phyloP scores from a whole-genome alignment of 2,329 filamentous ascomycete genomes.

The Xylariaceae sp. region DNA sequence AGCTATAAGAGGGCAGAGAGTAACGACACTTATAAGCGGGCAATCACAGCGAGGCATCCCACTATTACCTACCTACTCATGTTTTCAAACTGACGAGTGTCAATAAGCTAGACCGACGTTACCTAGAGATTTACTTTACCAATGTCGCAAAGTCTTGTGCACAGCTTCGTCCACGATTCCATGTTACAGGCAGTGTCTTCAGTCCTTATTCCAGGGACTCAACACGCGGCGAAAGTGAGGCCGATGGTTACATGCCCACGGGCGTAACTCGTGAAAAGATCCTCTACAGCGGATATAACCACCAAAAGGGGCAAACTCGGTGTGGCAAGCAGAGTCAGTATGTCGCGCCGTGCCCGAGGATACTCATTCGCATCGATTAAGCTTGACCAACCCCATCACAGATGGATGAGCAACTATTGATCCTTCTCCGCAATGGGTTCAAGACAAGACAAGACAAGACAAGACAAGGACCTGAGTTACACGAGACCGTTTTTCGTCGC shows the following conservation, averaged over 20 bases:
- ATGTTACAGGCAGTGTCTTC: slow-evolving; percentile 1
- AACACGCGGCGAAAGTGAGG: not conserved
- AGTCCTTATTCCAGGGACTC: not conserved
- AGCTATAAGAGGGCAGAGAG: not conserved
- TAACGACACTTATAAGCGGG: slow-evolving; percentile 5
- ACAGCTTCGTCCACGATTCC: not conserved
- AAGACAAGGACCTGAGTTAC: not conserved
- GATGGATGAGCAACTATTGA: not conserved
- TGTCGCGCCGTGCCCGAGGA: not conserved
- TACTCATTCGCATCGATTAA: not conserved
- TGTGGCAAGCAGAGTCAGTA: not conserved
- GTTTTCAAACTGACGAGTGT: not conserved
- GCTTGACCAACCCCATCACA: not conserved
- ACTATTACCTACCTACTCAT: not conserved
- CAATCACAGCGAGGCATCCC: slow-evolving; percentile 7
- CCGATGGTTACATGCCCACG: not conserved
- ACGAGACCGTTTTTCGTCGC: not conserved
- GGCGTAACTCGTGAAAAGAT: not conserved
- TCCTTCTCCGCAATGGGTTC: not conserved
- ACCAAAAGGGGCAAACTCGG: not conserved
- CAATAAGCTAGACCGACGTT: no score
- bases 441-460: not conserved
- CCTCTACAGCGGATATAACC: not conserved
- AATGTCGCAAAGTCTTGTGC: not conserved
- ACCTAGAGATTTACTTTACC: not conserved